Evolutionary conservation across 108 stramenopile genomes (phyloP).

Genomic region (Cyclotella baltica): DNA sequence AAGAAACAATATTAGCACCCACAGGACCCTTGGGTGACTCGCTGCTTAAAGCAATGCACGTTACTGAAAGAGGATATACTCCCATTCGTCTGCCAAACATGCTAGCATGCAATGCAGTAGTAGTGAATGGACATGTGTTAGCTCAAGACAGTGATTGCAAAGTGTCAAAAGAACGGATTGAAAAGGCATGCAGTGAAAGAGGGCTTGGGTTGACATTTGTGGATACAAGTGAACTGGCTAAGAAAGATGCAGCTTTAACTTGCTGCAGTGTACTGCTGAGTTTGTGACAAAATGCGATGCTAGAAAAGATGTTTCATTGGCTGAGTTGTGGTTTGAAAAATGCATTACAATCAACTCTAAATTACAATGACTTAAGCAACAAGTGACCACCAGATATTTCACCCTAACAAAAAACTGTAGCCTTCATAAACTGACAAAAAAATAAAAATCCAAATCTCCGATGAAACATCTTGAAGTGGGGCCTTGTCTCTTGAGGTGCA

Average conservation of each 20-base stretch:
- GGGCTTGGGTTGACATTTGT: constrained; percentile 54
- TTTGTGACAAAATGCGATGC: no score
- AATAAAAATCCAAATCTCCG: no score
- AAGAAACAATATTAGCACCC: constrained; percentile 62
- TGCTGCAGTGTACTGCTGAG: constrained; percentile 60
- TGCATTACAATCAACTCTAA: no score
- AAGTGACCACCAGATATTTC: no score
- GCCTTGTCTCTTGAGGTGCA: no score
- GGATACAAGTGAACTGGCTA: constrained; percentile 68
- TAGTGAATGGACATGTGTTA: constrained; percentile 61
- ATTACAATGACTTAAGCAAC: no score
- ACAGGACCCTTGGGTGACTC: constrained; percentile 43
- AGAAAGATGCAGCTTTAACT: constrained; percentile 76
- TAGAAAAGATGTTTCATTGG: no score
- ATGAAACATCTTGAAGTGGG: no score
- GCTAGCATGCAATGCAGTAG: constrained; percentile 71
- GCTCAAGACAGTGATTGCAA: constrained; percentile 56
- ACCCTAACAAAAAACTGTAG: no score
- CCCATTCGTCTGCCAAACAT: constrained; percentile 61
- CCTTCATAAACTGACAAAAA: no score
- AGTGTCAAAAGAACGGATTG: constrained; percentile 55
- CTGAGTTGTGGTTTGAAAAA: no score
- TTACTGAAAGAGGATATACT: constrained; percentile 46
- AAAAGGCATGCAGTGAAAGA: constrained; percentile 50
- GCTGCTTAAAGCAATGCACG: constrained; percentile 49